Evolutionary conservation across 768 basidiomycete genomes (phyloP).

Genomic region (Albatrellus ellisii): DNA sequence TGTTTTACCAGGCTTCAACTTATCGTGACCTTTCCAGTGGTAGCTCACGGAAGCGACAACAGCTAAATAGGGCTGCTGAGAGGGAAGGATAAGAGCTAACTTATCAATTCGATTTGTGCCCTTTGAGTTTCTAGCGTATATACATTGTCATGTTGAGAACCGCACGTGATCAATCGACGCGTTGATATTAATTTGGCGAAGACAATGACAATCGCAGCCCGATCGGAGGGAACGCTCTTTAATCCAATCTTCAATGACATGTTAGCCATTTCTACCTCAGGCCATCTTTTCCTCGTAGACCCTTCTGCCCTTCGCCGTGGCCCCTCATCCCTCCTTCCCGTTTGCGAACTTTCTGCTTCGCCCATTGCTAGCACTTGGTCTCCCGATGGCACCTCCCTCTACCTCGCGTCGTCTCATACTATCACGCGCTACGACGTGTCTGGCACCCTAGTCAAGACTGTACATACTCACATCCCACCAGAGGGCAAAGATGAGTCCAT

Average conservation of each 20-base stretch:
- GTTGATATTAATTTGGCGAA: not conserved
- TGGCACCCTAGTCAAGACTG: conserved; percentile 28
- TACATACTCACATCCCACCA: conserved; percentile 24
- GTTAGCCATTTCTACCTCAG: conserved; percentile 41
- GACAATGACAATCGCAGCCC: not conserved
- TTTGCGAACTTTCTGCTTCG: conserved; percentile 18
- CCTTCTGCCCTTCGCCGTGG: conserved; percentile 31
- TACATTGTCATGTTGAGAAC: no score
- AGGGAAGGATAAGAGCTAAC: conserved; percentile 17
- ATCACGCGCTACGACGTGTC: conserved; percentile 43
- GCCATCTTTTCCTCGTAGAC: conserved; percentile 36
- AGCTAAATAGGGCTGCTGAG: conserved; percentile 48
- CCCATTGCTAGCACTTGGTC: conserved; percentile 41
- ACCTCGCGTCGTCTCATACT: conserved; percentile 31
- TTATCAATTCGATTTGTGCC: no score
- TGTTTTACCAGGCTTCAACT: no score
- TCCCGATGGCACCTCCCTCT: conserved; percentile 39
- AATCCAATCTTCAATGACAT: conserved; percentile 19
- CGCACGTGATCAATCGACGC: conserved; percentile 1
- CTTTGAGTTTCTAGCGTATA: no score
- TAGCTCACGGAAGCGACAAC: conserved; percentile 54
- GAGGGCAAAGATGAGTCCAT: conserved; percentile 21
- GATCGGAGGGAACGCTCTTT: not conserved
- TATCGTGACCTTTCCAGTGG: conserved; percentile 23
- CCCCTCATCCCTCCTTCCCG: conserved; percentile 25